phyloP scores from a whole-genome alignment of 495 filamentous ascomycete species.

The Aspergillus campestris region DNA sequence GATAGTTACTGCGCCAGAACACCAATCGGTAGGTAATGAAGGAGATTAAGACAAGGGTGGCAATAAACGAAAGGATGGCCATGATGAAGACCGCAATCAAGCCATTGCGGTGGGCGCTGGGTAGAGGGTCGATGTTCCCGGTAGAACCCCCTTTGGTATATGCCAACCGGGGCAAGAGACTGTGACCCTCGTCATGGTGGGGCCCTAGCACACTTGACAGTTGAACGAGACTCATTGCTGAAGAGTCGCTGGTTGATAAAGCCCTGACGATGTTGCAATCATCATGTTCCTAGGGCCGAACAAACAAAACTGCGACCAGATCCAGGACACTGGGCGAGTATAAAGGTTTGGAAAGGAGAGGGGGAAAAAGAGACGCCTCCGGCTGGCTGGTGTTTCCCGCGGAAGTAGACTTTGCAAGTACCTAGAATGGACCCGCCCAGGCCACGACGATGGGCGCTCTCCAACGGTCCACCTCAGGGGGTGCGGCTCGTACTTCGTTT shows the following conservation, averaged over 20 bases:
- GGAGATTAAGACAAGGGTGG: slow-evolving; percentile 40
- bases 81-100: slow-evolving; percentile 49
- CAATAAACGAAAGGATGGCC: slow-evolving; percentile 51
- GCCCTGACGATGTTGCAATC: neutral
- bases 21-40: slow-evolving; percentile 52
- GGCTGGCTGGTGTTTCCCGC: no score
- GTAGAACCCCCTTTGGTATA: slow-evolving; percentile 3
- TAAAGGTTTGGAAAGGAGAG: no score
- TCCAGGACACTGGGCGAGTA: neutral
- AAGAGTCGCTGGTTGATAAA: neutral
- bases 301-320: neutral
- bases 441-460: neutral
- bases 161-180: slow-evolving; percentile 17
- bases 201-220: slow-evolving; percentile 14
- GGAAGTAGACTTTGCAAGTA: neutral
- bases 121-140: slow-evolving; percentile 38
- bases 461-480: slow-evolving; percentile 1
- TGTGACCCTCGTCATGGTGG: slow-evolving; percentile 6
- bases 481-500: neutral
- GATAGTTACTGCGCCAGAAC: slow-evolving; percentile 44
- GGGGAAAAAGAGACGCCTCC: no score
- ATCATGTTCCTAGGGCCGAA: slow-evolving; percentile 2
- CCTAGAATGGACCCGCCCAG: neutral
- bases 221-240: slow-evolving; percentile 20
- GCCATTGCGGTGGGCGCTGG: slow-evolving; percentile 39